Conservation (phyloP, 208 protist species). For the Crithidia sp. region DNA sequence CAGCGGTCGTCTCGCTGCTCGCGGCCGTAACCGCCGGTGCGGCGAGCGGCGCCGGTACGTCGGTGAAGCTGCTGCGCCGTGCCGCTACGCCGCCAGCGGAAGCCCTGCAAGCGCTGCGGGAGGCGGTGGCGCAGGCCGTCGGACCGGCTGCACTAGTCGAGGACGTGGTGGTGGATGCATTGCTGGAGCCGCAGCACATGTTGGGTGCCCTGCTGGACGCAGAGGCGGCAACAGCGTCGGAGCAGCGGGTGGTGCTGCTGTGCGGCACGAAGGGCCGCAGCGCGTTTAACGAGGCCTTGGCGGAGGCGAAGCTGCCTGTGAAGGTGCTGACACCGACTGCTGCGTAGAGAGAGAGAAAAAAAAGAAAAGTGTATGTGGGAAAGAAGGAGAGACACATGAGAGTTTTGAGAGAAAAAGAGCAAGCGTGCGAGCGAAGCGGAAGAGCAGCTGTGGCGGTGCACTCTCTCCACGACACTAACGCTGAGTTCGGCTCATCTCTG, state of each 20-base stretch:
- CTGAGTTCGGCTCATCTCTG: too few species aligned
- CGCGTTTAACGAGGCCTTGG: conserved; percentile 24
- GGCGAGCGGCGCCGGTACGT: not conserved
- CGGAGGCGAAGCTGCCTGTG: conserved; percentile 18
- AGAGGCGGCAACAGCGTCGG: not conserved
- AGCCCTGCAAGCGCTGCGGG: not conserved
- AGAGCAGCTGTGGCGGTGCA: too few species aligned
- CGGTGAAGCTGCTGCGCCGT: conserved; percentile 17
- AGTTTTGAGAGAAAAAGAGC: too few species aligned
- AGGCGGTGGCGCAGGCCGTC: not conserved
- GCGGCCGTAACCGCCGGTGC: not conserved
- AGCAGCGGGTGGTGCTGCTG: conserved; percentile 21
- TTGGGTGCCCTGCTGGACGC: conserved; percentile 40
- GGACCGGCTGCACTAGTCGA: conserved; percentile 13
- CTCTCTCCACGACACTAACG: too few species aligned
- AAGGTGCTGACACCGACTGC: conserved; percentile 12
- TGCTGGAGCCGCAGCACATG: conserved; percentile 48
- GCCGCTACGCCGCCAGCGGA: not conserved
- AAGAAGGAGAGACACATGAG: not conserved
- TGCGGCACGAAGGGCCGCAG: conserved; percentile 26
- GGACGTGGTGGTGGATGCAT: conserved; percentile 35
- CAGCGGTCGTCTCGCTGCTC: not conserved
- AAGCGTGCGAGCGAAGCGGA: too few species aligned
- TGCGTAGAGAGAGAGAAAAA: not conserved
- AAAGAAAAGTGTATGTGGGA: not conserved